Evolutionary conservation across 169 alveolate species (phyloP), one percentile per base, ranked within the genome.

Genomic region (Theileria sp.): DNA sequence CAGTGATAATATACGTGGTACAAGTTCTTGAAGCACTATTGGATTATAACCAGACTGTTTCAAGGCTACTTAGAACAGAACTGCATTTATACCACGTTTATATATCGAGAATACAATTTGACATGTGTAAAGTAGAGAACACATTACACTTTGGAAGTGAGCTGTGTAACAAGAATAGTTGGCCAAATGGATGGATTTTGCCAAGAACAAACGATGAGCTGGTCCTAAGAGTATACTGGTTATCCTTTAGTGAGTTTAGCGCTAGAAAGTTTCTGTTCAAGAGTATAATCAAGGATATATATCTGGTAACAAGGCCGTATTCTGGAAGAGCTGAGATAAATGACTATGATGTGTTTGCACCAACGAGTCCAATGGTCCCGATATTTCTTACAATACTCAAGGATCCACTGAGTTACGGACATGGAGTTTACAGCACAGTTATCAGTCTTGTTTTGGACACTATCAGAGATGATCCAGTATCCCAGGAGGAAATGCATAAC

Each of bases 381-480:
- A 86, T 91, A 28, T 67, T 88, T 21, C 85, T 83, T 54, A 51
- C 74, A 64, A 77, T 91, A 23, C 86, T 91, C 25, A 75, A 58
- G 58, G 51, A 80, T 25, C 94, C 94, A 13, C 74, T 68, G 51
- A 79, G 67, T 26, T 87, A 86, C 72, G 93, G 93, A 12, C 86
- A 87, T 65, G 79, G 93, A 58, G 77, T 81, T 30, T 91, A 91
- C 81, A 87, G 92, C 67, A 84, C 87, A 60, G 87, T 87, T 28
- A 61, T 87, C 36, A 88, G 86, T 12, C 84, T 91, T 23, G 85
- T 91, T 32, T 83, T 87, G 76, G 94, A 91, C 77, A 86, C 86
- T 28, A 61, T 91, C 25, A 70, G 84, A 65, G 94, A 91, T 61
- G 94, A 91, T 56, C 94, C 94, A 28, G 71, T 88, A n/a, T 80